Base-by-base conservation (phyloP, 2,329 filamentous ascomycete genomes). In the Colletotrichum neosansevieriae region DNA sequence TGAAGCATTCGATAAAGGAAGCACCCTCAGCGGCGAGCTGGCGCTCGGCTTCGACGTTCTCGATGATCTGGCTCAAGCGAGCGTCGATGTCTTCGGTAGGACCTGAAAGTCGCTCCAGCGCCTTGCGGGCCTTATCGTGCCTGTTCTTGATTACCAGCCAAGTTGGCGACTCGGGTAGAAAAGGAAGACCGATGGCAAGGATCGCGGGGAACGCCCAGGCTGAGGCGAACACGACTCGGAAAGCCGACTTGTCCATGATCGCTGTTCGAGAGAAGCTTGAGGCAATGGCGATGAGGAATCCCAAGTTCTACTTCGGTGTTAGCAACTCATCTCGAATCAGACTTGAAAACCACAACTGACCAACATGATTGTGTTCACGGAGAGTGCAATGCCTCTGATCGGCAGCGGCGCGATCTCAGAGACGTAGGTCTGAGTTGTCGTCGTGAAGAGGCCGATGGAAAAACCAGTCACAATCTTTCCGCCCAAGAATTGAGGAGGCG, bases 281-380 rank as follows among this genome's bases (percentile, higher is more conserved):
- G 5, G 72, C 80, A 40, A 81, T 76, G 15, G 78, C 75, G 63
- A 72, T 63, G 29, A 72, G 63, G n/a, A 71, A 58, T 19, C 67
- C 71, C 6, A 72, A 36, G 36, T 70, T 70, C 70, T 71, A 42
- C 24, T 38, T 15, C 32, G 3, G 11, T 0, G 1, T 13, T 2
- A 2, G 24, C 32, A 21, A 45, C 12, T 3, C 6, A 12, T 34
- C 15, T 6, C 13, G 3, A 2, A 4, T 12, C 7, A 11, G 2
- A 32, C 29, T 50, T 4, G 49, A 68, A 59, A 15, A 59, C 42
- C 6, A 54, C 58, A 13, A 42, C 72, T 67, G 50, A 72, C 76
- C 78, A 82, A 64, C 79, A 82, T 73, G 63, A 82, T 73, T 59
- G 81, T 82, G 57, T 79, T 76, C 64, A 80, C 79, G 0, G 76